Percentiles rank a stretch among this genome's conserved stretches.
Conservation (phyloP, 208 protist genomes). For the Borovskyia barvae region DNA sequence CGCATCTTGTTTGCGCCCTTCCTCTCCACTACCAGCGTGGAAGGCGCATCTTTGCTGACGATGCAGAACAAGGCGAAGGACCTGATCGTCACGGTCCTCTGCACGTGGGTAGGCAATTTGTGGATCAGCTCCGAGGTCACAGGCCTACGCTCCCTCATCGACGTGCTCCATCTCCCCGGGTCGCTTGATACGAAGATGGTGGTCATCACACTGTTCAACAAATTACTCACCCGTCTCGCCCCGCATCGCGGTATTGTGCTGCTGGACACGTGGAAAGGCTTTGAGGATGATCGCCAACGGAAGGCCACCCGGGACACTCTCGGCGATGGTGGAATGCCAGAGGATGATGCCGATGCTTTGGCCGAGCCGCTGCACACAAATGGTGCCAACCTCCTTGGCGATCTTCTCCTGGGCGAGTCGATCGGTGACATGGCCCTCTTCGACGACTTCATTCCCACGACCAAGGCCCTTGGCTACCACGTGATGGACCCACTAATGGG, state of each 20-base stretch:
- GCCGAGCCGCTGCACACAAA: constrained; percentile 7
- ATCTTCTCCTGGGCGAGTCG: constrained; percentile 15
- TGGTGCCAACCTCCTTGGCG: constrained; percentile 22
- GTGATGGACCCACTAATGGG: constrained; percentile 79
- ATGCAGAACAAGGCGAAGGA: constrained; percentile 80
- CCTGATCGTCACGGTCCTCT: constrained; percentile 67
- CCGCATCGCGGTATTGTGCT: constrained; percentile 71
- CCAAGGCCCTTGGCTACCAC: constrained; percentile 86
- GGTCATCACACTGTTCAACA: constrained; percentile 85
- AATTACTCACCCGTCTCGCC: constrained; percentile 65
- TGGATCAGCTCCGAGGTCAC: constrained; percentile 77
- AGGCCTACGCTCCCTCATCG: constrained; percentile 73
- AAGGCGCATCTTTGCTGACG: constrained; percentile 28
- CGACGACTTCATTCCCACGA: constrained; percentile 71
- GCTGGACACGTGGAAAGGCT: constrained; percentile 65
- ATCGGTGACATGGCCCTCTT: constrained; percentile 21
- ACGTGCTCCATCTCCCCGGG: constrained; percentile 81
- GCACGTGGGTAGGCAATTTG: constrained; percentile 69
- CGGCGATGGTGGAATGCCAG: neutral
- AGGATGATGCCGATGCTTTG: too few relatives aligned
- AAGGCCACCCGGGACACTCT: constrained; percentile 17
- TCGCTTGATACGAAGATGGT: constrained; percentile 85
- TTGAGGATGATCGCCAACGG: constrained; percentile 59
- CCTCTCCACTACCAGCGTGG: constrained; percentile 29
- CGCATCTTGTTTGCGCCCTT: constrained; percentile 78